A percentile compares a stretch with the other conserved stretches of the same genome.
phyloP scores from a whole-genome alignment of 1,284 basidiomycete species.

The Ceratobasidium sp. region DNA sequence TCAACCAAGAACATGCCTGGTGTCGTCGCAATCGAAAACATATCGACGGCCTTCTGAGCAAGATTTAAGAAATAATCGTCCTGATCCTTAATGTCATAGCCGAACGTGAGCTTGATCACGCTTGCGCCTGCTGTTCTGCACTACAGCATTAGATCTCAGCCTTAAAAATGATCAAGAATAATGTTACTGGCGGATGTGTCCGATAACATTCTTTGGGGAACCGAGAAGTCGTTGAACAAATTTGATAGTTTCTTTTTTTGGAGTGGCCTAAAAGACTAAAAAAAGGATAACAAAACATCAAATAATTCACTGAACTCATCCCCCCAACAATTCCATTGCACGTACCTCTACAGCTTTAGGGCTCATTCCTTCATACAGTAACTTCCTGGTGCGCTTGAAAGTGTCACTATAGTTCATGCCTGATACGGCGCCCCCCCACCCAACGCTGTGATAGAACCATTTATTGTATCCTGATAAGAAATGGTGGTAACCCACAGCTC shows the following conservation, averaged over 20 bases:
- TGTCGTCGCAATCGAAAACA: conserved; percentile 7
- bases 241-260: conserved; percentile 30
- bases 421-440: background rate
- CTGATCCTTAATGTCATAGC: conserved; percentile 3
- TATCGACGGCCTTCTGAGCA: conserved; percentile 4
- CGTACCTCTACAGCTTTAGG: conserved; percentile 3
- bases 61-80: conserved; percentile 7
- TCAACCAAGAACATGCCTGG: conserved; percentile 14
- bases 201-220: background rate
- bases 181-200: conserved; percentile 26
- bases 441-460: background rate
- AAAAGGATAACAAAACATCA: no score
- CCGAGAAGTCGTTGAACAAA: conserved; percentile 5
- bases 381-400: conserved; percentile 2
- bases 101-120: conserved; percentile 22
- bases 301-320: background rate
- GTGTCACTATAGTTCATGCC: background rate
- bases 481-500: conserved; percentile 1
- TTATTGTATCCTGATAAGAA: background rate
- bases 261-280: conserved; percentile 5
- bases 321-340: background rate
- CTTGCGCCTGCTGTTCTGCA: background rate
- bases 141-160: background rate
- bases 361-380: conserved; percentile 26
- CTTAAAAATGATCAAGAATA: background rate